phyloP scores from a whole-genome alignment of 73 alveolate genomes.

The Paramecium pentaurelia region DNA sequence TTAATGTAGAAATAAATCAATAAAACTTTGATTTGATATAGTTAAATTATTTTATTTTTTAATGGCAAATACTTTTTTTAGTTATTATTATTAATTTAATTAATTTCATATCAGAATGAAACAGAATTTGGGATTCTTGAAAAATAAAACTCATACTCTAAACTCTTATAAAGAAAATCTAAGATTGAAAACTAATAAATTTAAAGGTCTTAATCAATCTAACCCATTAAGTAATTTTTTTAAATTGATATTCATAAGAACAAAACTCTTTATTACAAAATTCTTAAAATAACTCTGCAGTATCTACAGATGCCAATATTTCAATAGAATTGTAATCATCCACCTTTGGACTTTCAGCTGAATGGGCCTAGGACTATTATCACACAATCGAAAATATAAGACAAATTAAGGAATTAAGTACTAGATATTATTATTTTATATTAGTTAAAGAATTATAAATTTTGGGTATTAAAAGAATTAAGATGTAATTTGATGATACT shows the following conservation, averaged over 20 bases:
- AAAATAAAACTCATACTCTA: not conserved
- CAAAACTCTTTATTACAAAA: not conserved
- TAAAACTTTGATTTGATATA: too few relatives aligned
- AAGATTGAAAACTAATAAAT: not conserved
- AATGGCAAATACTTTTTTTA: not conserved
- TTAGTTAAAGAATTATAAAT: not conserved
- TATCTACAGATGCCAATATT: not conserved
- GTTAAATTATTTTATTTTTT: too few relatives aligned
- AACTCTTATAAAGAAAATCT: not conserved
- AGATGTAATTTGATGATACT: slow-evolving; percentile 12
- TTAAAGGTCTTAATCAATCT: not conserved
- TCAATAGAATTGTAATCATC: not conserved
- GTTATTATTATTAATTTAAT: not conserved
- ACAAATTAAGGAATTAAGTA: not conserved
- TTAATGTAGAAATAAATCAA: too few relatives aligned
- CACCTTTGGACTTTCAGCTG: not conserved
- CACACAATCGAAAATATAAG: not conserved
- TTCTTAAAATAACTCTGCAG: not conserved
- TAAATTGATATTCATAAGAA: not conserved
- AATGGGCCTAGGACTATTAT: not conserved
- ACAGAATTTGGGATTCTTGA: not conserved
- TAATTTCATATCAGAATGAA: not conserved
- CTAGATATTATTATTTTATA: not conserved
- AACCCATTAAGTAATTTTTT: not conserved
- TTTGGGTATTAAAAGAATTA: not conserved